Percentiles rank a stretch among this genome's conserved stretches.
These are phyloP conservation scores for Aspergillus fumigatus DNA, from an alignment of 2,329 filamentous ascomycete species.

Conservation along the genomic window DNA sequence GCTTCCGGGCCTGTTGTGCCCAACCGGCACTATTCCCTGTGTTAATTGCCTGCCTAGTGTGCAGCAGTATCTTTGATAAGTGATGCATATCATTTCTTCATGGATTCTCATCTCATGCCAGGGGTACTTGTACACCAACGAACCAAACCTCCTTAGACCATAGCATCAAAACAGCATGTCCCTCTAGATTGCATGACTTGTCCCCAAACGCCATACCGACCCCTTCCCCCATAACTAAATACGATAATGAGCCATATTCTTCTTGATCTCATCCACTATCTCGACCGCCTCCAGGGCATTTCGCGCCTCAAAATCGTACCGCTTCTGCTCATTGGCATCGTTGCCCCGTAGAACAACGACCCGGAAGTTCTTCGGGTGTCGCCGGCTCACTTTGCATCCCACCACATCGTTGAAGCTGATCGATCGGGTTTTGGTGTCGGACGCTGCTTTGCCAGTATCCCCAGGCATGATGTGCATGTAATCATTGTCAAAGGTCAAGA, in stretches of 20 bases:
- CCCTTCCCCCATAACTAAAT: slow-evolving; percentile 19
- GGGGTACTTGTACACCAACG: not conserved
- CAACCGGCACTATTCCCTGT: not conserved
- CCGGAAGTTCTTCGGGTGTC: slow-evolving; percentile 60
- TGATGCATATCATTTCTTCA: not conserved
- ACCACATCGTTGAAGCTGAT: slow-evolving; percentile 62
- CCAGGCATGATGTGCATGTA: slow-evolving; percentile 62
- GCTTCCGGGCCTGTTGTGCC: not conserved
- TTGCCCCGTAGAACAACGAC: slow-evolving; percentile 58
- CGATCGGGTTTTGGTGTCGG: slow-evolving; percentile 54
- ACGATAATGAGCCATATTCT: slow-evolving; percentile 48
- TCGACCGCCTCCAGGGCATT: slow-evolving; percentile 55
- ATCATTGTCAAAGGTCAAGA: slow-evolving; percentile 60
- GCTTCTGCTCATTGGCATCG: slow-evolving; percentile 60
- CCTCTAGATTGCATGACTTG: not conserved
- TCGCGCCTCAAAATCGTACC: slow-evolving; percentile 63
- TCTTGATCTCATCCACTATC: slow-evolving; percentile 61
- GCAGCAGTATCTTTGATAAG: not conserved
- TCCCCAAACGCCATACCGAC: not conserved
- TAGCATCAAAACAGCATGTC: not conserved
- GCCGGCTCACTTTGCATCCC: slow-evolving; percentile 60
- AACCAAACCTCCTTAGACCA: not conserved
- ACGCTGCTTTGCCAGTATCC: slow-evolving; percentile 50
- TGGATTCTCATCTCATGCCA: not conserved
- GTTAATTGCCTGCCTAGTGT: not conserved